A percentile compares a stretch with the other conserved stretches of the same genome.
Conservation (phyloP, 129 eudicot species). For the Deinandra increscens region DNA sequence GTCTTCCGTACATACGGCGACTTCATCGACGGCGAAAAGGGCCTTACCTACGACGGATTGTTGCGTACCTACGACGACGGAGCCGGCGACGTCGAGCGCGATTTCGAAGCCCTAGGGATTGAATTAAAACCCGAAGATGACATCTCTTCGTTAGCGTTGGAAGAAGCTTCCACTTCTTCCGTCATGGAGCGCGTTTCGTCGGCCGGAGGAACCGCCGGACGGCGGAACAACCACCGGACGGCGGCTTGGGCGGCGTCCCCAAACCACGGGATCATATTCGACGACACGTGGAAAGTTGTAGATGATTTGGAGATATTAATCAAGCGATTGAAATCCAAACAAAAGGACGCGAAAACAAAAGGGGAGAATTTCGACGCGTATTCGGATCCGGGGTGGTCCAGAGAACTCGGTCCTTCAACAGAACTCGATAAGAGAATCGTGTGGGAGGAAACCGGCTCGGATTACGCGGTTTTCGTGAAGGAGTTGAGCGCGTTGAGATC, state of each 20-base stretch:
- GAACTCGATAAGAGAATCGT: conserved; percentile 69
- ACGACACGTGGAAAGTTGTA: conserved; percentile 87
- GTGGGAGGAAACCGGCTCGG: conserved; percentile 82
- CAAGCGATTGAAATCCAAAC: conserved; percentile 62
- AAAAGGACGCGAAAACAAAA: conserved; percentile 60
- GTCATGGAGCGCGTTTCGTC: conserved; percentile 44
- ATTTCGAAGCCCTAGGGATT: conserved; percentile 77
- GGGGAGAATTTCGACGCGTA: conserved; percentile 64
- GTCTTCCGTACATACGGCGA: conserved; percentile 79
- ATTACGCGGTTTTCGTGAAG: conserved; percentile 61
- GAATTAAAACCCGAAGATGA: conserved; percentile 51
- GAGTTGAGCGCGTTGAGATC: conserved; percentile 83
- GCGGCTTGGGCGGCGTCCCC: conserved; percentile 96
- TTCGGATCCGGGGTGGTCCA: conserved; percentile 95
- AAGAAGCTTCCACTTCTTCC: conserved; percentile 73
- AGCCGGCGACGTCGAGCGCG: conserved; percentile 93
- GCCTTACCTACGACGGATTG: conserved; percentile 73
- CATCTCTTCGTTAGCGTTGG: conserved; percentile 35
- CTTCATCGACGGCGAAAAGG: conserved; percentile 73
- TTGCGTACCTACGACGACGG: conserved; percentile 89
- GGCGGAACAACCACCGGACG: conserved; percentile 62
- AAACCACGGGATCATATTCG: conserved; percentile 83
- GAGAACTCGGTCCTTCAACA: conserved; percentile 75
- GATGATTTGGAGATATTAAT: conserved; percentile 86
- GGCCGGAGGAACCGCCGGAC: conserved; percentile 27